phyloP scores from a whole-genome alignment of 106 monocot genomes.

The Dendrobium officinale region DNA sequence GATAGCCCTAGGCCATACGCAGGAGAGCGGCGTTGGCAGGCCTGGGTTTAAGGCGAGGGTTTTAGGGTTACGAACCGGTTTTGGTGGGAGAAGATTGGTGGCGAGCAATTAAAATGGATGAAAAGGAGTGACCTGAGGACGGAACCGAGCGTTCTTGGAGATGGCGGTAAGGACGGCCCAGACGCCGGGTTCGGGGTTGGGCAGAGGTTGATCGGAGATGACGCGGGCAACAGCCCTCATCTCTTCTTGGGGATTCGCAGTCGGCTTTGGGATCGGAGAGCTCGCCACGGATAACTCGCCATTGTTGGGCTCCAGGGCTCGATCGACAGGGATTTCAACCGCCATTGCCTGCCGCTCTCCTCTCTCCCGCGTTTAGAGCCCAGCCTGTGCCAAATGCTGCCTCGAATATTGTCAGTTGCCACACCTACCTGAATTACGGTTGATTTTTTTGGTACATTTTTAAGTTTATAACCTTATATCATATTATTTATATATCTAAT shows the following conservation, averaged over 20 bases:
- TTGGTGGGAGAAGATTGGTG: background rate
- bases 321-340: slow-evolving; percentile 15
- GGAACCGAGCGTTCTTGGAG: slow-evolving; percentile 63
- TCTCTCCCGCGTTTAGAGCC: background rate
- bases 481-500: too few species aligned
- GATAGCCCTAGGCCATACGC: background rate
- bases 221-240: slow-evolving; percentile 71
- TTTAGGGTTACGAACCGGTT: slow-evolving; percentile 11
- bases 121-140: slow-evolving; percentile 41
- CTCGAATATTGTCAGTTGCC: background rate
- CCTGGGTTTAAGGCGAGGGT: background rate
- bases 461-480: too few species aligned
- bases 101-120: background rate
- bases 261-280: slow-evolving; percentile 14
- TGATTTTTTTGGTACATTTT: too few species aligned
- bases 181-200: slow-evolving; percentile 54
- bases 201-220: slow-evolving; percentile 57
- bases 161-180: slow-evolving; percentile 98
- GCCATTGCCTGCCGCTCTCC: slow-evolving; percentile 14
- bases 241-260: slow-evolving; percentile 37
- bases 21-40: background rate
- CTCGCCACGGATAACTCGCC: slow-evolving; percentile 11
- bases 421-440: too few species aligned
- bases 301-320: background rate
- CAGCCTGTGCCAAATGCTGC: background rate